Evolutionary conservation across 2,329 filamentous ascomycete genomes (phyloP).

Genomic region (Fusarium compactum): DNA sequence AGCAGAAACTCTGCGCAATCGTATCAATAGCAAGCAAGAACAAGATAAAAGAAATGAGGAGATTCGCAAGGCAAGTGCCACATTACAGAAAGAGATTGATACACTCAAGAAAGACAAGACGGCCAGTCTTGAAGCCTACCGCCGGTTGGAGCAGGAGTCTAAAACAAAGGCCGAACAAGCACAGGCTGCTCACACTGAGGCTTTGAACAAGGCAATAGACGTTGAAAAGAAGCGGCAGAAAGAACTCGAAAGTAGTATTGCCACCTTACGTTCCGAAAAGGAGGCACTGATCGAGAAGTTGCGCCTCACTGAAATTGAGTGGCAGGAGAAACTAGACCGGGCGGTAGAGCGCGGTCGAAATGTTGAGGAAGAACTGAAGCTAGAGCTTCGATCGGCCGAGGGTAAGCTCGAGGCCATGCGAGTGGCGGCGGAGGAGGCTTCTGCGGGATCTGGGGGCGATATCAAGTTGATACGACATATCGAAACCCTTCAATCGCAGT

Average conservation of each 20-base stretch:
- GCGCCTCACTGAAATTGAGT: constrained; percentile 75
- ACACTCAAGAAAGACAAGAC: constrained; percentile 63
- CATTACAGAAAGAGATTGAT: constrained; percentile 55
- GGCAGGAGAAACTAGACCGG: constrained; percentile 78
- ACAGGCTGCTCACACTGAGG: constrained; percentile 73
- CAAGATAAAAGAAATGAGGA: constrained; percentile 67
- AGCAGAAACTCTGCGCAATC: constrained; percentile 59
- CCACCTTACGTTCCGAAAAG: constrained; percentile 82
- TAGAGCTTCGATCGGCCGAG: constrained; percentile 83
- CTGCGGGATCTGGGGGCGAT: constrained; percentile 83
- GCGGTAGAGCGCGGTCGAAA: constrained; percentile 77
- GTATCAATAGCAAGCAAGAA: constrained; percentile 63
- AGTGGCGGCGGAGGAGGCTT: constrained; percentile 86
- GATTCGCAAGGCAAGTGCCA: constrained; percentile 66
- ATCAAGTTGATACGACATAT: constrained; percentile 93
- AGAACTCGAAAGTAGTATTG: constrained; percentile 68
- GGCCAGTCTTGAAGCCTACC: constrained; percentile 72
- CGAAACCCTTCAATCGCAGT: constrained; percentile 95
- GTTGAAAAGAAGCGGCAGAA: constrained; percentile 69
- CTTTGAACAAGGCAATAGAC: constrained; percentile 75
- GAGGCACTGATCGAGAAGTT: constrained; percentile 78
- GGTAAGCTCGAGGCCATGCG: constrained; percentile 91
- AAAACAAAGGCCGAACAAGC: constrained; percentile 74
- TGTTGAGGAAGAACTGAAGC: constrained; percentile 80
- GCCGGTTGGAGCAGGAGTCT: constrained; percentile 76